These are phyloP conservation scores for Lepidium africanum DNA, from an alignment of 345 rosid genomes.

Conservation along the genomic window DNA sequence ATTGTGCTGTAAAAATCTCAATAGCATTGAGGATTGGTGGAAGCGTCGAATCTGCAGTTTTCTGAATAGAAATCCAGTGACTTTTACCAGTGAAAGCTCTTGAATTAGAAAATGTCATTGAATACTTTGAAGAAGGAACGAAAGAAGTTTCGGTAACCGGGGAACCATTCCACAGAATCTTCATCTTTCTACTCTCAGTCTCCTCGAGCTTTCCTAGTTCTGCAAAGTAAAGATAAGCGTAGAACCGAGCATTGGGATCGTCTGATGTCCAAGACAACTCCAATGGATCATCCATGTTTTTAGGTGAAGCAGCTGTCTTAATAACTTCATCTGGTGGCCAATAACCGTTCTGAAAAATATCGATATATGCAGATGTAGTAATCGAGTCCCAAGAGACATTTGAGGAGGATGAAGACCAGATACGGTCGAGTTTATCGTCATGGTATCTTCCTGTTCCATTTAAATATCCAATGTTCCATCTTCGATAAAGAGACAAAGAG, in stretches of 20 bases:
- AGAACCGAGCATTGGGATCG: conserved; percentile 18
- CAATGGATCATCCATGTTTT: neutral
- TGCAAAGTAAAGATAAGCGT: conserved; percentile 28
- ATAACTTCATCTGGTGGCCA: conserved; percentile 33
- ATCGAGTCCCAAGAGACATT: conserved; percentile 18
- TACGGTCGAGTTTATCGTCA: conserved; percentile 34
- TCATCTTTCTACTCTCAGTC: conserved; percentile 21
- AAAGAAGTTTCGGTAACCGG: conserved; percentile 15
- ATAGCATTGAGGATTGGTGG: conserved; percentile 37
- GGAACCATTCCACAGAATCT: conserved; percentile 27
- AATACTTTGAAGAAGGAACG: conserved; percentile 11
- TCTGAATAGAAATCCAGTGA: conserved; percentile 25
- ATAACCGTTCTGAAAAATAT: conserved; percentile 29
- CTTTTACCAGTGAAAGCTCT: conserved; percentile 20
- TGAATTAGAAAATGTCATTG: conserved; percentile 13
- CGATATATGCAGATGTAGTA: conserved; percentile 10
- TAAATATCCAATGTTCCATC: conserved; percentile 16
- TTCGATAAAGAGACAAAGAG: conserved; percentile 1
- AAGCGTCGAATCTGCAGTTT: conserved; percentile 13
- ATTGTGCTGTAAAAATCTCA: conserved; percentile 10
- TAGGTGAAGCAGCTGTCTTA: conserved; percentile 28
- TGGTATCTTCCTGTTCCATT: conserved; percentile 26
- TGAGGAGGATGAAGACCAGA: conserved; percentile 32
- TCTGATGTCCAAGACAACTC: conserved; percentile 22
- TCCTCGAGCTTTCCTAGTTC: conserved; percentile 11